A percentile compares a stretch with the other conserved stretches of the same genome.
phyloP scores from a whole-genome alignment of 176 grass and related monocot genomes.

The Otatea glauca region DNA sequence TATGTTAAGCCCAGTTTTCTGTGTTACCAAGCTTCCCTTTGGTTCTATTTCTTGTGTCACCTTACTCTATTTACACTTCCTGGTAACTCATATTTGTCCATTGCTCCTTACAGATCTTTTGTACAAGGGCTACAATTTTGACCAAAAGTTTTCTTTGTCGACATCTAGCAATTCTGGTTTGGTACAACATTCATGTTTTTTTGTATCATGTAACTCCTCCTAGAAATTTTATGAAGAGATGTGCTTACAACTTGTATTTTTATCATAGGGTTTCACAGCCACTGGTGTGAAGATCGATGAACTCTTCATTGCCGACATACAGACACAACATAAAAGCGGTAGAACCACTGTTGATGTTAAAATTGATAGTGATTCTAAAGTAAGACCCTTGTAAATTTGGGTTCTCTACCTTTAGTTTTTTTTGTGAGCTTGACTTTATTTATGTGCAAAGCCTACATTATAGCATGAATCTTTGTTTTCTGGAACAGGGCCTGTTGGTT shows the following conservation, averaged over 20 bases:
- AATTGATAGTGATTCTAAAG: constrained; percentile 80
- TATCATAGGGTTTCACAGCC: constrained; percentile 67
- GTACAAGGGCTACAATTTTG: constrained; percentile 88
- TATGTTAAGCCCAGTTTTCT: background rate
- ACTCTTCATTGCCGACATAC: constrained; percentile 80
- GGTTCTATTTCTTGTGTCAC: background rate
- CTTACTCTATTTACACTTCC: background rate
- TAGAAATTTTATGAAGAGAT: background rate
- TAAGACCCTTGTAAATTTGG: constrained; percentile 31
- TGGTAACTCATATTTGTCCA: background rate
- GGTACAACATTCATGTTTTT: constrained; percentile 41
- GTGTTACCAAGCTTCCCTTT: background rate
- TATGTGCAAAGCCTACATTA: background rate
- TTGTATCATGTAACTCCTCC: background rate
- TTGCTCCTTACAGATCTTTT: constrained; percentile 67
- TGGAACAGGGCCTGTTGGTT: background rate
- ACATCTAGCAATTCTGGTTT: constrained; percentile 58
- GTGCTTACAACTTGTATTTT: constrained; percentile 13
- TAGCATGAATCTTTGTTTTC: constrained; percentile 8
- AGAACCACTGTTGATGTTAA: constrained; percentile 76
- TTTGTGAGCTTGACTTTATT: background rate
- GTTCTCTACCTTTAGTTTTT: constrained; percentile 1
- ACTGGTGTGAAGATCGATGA: constrained; percentile 73
- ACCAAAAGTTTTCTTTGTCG: constrained; percentile 74
- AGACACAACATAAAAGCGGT: constrained; percentile 65